Percentiles rank a stretch among this genome's conserved stretches.
These are phyloP conservation scores for Cytospora schulzeri DNA, from an alignment of 2,329 filamentous ascomycete genomes.

Conservation along the genomic window DNA sequence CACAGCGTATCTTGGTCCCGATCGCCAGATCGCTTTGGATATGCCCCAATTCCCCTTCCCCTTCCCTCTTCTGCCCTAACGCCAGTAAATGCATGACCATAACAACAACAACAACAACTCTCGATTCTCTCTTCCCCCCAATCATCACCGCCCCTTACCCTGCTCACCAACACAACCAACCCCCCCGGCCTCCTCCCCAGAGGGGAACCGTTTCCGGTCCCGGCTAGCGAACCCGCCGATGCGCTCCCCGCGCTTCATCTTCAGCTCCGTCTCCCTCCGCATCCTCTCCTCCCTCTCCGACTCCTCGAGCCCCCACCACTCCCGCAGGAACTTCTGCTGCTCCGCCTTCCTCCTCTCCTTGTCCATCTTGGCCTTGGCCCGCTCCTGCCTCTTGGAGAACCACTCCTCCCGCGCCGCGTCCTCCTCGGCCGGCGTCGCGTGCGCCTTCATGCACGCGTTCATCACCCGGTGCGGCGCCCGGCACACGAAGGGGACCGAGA, in stretches of 20 bases:
- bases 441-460: slow-evolving; percentile 90
- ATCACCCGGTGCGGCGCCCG: slow-evolving; percentile 77
- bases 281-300: slow-evolving; percentile 52
- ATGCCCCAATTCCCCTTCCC: slow-evolving; percentile 4
- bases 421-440: slow-evolving; percentile 82
- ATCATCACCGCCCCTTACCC: slow-evolving; percentile 18
- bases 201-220: slow-evolving; percentile 36
- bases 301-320: slow-evolving; percentile 68
- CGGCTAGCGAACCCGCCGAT: slow-evolving; percentile 55
- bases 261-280: slow-evolving; percentile 55
- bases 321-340: slow-evolving; percentile 65
- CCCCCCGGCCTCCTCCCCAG: slow-evolving; percentile 19
- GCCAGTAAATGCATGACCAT: slow-evolving; percentile 9
- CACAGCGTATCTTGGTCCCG: slow-evolving; percentile 9
- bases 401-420: slow-evolving; percentile 91
- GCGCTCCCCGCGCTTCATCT: slow-evolving; percentile 52
- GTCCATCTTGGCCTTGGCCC: slow-evolving; percentile 67
- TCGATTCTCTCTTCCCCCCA: neutral
- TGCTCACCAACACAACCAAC: slow-evolving; percentile 8
- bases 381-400: slow-evolving; percentile 77
- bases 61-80: neutral
- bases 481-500: slow-evolving; percentile 87
- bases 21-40: slow-evolving; percentile 11
- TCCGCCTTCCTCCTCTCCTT: slow-evolving; percentile 61
- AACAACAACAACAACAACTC: neutral